These are phyloP conservation scores for Monosporascus sp. DNA, from an alignment of 2,329 filamentous ascomycete species.

Conservation along the genomic window DNA sequence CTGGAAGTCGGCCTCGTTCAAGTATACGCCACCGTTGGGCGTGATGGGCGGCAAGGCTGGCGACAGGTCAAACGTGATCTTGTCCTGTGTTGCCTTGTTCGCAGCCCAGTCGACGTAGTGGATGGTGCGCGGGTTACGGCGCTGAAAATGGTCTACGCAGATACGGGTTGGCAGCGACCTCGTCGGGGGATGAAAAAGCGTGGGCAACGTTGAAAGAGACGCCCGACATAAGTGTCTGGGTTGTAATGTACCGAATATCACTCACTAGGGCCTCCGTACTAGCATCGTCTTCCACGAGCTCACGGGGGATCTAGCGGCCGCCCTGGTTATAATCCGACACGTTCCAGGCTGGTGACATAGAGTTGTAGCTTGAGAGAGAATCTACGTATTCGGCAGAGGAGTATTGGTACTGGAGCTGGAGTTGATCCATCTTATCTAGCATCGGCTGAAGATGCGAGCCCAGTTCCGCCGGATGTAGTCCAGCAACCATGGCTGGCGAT, in stretches of 20 bases:
- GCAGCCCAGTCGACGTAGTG: constrained; percentile 7
- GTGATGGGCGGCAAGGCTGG: constrained; percentile 5
- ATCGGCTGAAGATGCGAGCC: constrained; percentile 3
- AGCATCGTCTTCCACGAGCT: constrained; percentile 3
- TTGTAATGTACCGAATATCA: constrained; percentile 7
- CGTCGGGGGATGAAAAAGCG: not conserved
- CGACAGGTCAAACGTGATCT: constrained; percentile 8
- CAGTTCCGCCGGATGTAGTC: constrained; percentile 1
- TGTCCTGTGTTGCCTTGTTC: constrained; percentile 4
- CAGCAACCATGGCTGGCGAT: constrained; percentile 3
- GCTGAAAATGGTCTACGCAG: constrained; percentile 9
- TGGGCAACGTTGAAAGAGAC: constrained; percentile 6
- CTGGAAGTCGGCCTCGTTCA: constrained; percentile 36
- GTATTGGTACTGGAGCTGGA: constrained; percentile 7
- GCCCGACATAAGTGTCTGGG: constrained; percentile 1
- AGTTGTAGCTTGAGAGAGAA: constrained; percentile 5
- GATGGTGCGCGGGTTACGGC: constrained; percentile 1
- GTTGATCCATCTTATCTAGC: constrained; percentile 1
- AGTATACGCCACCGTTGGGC: constrained; percentile 20
- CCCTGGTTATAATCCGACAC: constrained; percentile 11
- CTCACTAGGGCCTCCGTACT: constrained; percentile 2
- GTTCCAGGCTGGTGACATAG: constrained; percentile 7
- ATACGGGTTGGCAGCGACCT: constrained; percentile 8
- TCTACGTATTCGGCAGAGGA: constrained; percentile 1
- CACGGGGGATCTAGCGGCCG: constrained; percentile 8